phyloP scores from a whole-genome alignment of 129 eudicot species.

The Tagetes patula region DNA sequence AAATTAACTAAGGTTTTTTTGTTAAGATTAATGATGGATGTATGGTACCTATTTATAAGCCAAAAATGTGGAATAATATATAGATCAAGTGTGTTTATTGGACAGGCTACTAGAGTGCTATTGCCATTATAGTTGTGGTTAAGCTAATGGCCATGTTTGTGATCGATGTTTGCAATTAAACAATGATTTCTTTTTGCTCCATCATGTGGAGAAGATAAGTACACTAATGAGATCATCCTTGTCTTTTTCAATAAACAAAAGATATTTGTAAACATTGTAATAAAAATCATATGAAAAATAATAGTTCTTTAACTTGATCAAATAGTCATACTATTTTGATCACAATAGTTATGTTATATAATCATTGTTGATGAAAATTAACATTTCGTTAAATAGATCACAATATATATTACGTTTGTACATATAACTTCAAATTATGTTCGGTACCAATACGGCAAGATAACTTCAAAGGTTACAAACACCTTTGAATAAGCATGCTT shows the following conservation, averaged over 20 bases:
- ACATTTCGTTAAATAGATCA: too few species aligned
- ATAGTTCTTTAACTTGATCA: background rate
- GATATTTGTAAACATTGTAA: background rate
- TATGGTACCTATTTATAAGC: conserved; percentile 45
- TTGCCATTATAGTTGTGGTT: conserved; percentile 50
- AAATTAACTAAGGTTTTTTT: conserved; percentile 2
- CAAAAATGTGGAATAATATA: conserved; percentile 13
- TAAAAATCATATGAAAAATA: too few species aligned
- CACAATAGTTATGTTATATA: too few species aligned
- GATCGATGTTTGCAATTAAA: conserved; percentile 33
- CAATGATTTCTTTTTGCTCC: conserved; percentile 31
- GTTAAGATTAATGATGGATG: conserved; percentile 31
- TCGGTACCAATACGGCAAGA: too few species aligned
- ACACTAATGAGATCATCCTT: conserved; percentile 29
- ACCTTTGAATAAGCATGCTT: too few species aligned
- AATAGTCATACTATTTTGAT: too few species aligned
- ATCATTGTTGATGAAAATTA: too few species aligned
- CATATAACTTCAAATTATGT: too few species aligned
- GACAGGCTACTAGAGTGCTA: conserved; percentile 46
- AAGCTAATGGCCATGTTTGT: conserved; percentile 53
- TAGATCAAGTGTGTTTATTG: conserved; percentile 34
- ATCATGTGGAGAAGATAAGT: conserved; percentile 34
- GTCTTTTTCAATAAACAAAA: conserved; percentile 19
- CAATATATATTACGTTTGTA: too few species aligned
- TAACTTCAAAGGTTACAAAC: too few species aligned